Evolutionary conservation across 176 grass and related monocot genomes (phyloP), one percentile per base, ranked within the genome.

Genomic region (Cymbopogon citratus): DNA sequence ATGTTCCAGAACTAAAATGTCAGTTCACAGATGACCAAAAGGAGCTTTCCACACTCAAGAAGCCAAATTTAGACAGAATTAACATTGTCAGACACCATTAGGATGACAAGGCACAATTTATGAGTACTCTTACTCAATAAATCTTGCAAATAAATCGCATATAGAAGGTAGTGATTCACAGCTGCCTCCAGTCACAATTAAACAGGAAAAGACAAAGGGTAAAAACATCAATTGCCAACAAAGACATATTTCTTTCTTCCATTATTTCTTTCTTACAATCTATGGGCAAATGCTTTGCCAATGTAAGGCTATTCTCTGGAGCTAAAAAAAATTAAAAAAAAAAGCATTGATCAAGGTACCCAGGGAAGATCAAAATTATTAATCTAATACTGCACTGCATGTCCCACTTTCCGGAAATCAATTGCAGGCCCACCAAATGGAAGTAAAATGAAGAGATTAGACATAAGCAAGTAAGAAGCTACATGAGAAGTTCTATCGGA

Each of bases 211-310:
- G 6, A 54, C 56, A 66, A 14, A 59, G 61, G 70, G 81, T 26
- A 27, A 76, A 27, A 76, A 12, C 49, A 76, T 61, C 27, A 67
- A 27, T 48, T 81, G 63, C 49, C 49, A 69, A 75, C 78, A 76
- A 51, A 4, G 78, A 48, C 63, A 87, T 81, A 81, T 87, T 87
- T 69, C 78, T 81, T 81, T 51, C 69, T 68, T 86, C 61, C 26
- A 69, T 87, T 81, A 81, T 87, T 87, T 81, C 76, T 81, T 87
- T 87, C 63, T 81, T 87, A 81, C 85, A 87, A 61, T 69, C 71
- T 87, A 87, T 87, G 61, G 71, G 78, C 63, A 81, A 81, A 87
- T 76, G 63, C 14, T 81, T 57, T 87, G 85, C 78, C 71, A 61
- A 86, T 81, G 78, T 76, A 76, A 81, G 45, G 38, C 78, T 87